Conservation (phyloP, 805 yeast genomes). For the Lipomyces yamadae region DNA sequence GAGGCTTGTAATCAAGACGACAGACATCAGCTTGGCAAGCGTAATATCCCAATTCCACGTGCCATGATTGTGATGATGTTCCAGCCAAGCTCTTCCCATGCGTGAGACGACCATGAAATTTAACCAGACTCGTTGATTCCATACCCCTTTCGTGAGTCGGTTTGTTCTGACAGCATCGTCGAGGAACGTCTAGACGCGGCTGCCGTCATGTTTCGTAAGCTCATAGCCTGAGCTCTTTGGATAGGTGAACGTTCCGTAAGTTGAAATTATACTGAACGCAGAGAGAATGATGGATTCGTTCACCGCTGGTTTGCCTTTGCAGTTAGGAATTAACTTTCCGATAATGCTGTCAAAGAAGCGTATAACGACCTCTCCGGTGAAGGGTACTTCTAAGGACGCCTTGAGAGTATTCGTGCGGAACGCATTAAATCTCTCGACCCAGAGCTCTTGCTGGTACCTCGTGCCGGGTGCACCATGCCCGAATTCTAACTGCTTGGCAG, state of each 20-base stretch:
- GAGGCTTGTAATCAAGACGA: background rate
- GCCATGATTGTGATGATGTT: background rate
- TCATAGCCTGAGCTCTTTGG: background rate
- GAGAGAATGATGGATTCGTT: background rate
- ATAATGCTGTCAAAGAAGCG: background rate
- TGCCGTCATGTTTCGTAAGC: background rate
- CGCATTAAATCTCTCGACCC: background rate
- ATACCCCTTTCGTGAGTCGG: background rate
- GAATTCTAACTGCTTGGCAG: background rate
- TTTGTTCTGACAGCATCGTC: background rate
- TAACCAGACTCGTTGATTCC: background rate
- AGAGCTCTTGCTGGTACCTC: background rate
- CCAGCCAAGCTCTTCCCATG: conserved; percentile 1
- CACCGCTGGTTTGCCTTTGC: background rate
- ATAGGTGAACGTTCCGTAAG: background rate
- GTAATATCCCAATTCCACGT: background rate
- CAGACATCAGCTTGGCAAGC: background rate
- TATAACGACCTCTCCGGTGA: background rate
- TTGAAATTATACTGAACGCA: background rate
- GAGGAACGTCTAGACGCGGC: background rate
- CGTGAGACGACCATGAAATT: background rate
- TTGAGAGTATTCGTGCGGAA: background rate
- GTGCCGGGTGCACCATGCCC: background rate
- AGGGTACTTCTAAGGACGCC: background rate
- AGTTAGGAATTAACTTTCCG: background rate